Evolutionary conservation across 2,329 filamentous ascomycete species (phyloP).

Genomic region (Epichloe baconii): DNA sequence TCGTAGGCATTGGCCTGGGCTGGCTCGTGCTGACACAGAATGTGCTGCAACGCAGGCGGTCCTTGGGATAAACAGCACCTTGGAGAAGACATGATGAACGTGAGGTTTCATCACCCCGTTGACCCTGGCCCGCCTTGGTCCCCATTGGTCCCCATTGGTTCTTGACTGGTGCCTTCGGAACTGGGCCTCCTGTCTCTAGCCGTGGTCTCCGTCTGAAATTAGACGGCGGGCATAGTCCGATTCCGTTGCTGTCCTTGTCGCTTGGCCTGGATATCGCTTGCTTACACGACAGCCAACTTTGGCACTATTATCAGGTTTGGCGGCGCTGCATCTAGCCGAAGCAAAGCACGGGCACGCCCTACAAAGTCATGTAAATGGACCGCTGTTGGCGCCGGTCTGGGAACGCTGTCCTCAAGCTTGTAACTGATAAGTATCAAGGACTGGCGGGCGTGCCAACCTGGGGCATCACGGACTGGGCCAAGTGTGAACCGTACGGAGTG

Average conservation of each 20-base stretch:
- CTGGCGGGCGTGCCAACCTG: too few relatives aligned
- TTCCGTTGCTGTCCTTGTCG: not conserved
- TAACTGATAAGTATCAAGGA: too few relatives aligned
- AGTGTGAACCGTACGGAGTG: too few relatives aligned
- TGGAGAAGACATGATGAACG: not conserved
- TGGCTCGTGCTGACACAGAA: not conserved
- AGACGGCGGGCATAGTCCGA: not conserved
- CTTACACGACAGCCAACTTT: not conserved
- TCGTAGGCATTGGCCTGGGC: not conserved
- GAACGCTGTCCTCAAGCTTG: not conserved
- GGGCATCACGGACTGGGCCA: too few relatives aligned
- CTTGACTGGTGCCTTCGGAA: not conserved
- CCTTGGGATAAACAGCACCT: not conserved
- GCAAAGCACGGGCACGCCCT: not conserved
- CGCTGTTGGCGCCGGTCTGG: not conserved
- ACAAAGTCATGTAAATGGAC: not conserved
- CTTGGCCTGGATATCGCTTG: not conserved
- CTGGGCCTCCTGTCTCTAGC: not conserved
- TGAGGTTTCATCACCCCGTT: not conserved
- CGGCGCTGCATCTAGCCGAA: conserved; percentile 3
- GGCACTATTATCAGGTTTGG: not conserved
- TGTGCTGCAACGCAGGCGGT: not conserved
- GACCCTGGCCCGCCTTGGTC: not conserved
- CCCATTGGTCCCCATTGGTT: not conserved
- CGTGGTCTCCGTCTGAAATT: not conserved